Conservation (phyloP, 176 grass and related monocot genomes). For the Aegilops umbellulata region DNA sequence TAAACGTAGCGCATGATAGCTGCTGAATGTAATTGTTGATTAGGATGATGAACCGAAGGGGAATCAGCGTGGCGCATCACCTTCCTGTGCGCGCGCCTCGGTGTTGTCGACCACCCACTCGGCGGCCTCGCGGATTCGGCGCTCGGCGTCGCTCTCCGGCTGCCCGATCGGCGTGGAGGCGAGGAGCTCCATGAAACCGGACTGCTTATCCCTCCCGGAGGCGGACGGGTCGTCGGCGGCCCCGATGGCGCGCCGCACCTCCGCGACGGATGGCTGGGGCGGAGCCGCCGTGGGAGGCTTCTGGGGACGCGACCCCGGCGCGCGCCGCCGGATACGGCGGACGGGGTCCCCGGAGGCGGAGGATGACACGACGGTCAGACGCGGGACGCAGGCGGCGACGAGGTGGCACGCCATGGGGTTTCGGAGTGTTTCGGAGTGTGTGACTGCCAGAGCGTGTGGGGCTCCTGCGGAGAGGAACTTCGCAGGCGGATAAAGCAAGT, state of each 20-base stretch:
- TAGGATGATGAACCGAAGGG: neutral
- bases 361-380: constrained; percentile 29
- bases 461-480: neutral
- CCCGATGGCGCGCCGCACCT: constrained; percentile 78
- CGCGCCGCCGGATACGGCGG: constrained; percentile 26
- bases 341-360: constrained; percentile 3
- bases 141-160: constrained; percentile 58
- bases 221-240: constrained; percentile 36
- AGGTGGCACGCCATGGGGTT: constrained; percentile 48
- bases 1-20: neutral
- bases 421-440: neutral
- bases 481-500: neutral
- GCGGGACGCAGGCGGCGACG: constrained; percentile 38
- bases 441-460: neutral
- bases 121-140: constrained; percentile 66
- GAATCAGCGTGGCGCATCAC: constrained; percentile 15
- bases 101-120: constrained; percentile 74
- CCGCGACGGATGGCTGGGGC: constrained; percentile 49
- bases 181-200: constrained; percentile 57
- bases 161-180: constrained; percentile 57
- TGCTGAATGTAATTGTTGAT: neutral
- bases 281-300: neutral
- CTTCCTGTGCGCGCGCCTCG: constrained; percentile 48
- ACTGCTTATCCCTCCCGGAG: constrained; percentile 32
- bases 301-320: neutral